phyloP scores from a whole-genome alignment of 2,329 filamentous ascomycete genomes.

The Venturia aucupariae region DNA sequence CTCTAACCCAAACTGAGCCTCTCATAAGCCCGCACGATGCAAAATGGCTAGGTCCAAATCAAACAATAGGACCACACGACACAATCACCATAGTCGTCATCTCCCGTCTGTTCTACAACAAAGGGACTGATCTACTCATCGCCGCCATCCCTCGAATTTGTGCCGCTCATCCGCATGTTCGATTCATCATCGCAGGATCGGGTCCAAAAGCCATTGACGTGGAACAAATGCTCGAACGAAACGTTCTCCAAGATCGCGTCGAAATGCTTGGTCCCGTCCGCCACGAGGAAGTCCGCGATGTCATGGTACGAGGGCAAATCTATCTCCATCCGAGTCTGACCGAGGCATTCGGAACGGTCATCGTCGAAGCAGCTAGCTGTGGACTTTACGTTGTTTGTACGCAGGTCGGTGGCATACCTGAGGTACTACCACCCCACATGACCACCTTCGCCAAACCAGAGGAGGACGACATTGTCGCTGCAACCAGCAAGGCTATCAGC shows the following conservation, averaged over 20 bases:
- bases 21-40: background rate
- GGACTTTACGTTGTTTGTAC: slow-evolving; percentile 96
- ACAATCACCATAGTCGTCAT: slow-evolving; percentile 95
- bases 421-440: slow-evolving; percentile 93
- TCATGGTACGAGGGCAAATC: slow-evolving; percentile 95
- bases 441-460: slow-evolving; percentile 95
- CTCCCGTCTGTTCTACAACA: slow-evolving; percentile 96
- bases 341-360: slow-evolving; percentile 94
- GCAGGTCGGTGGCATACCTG: slow-evolving; percentile 90
- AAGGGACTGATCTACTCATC: slow-evolving; percentile 93
- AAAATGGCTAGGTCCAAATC: slow-evolving; percentile 24
- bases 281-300: slow-evolving; percentile 92
- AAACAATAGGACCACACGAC: slow-evolving; percentile 69
- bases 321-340: slow-evolving; percentile 93
- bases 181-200: slow-evolving; percentile 92
- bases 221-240: slow-evolving; percentile 95
- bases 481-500: slow-evolving; percentile 81
- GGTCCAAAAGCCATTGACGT: slow-evolving; percentile 96
- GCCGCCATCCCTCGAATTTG: slow-evolving; percentile 90
- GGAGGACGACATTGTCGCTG: slow-evolving; percentile 85
- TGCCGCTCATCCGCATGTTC: slow-evolving; percentile 79
- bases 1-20: slow-evolving; percentile 37
- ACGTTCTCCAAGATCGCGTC: slow-evolving; percentile 86
- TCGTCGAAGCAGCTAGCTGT: slow-evolving; percentile 93
- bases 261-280: slow-evolving; percentile 85